These are phyloP conservation scores for Breynia disticha DNA, from an alignment of 441 rosid genomes.

Conservation along the genomic window DNA sequence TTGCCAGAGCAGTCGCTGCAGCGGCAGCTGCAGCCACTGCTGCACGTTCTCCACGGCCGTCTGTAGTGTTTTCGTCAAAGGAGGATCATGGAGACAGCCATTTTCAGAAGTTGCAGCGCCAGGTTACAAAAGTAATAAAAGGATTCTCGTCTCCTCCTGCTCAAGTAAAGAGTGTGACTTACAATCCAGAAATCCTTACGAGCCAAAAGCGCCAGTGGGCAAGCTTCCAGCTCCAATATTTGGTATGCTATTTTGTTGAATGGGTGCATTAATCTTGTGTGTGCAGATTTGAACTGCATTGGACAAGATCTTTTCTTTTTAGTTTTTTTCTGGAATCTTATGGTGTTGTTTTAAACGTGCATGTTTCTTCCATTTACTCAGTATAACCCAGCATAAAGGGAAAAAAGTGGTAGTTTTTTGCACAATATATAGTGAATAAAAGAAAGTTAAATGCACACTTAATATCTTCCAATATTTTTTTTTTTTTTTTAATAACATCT, in stretches of 20 bases:
- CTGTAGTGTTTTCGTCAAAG: slow-evolving; percentile 65
- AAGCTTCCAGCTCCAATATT: slow-evolving; percentile 66
- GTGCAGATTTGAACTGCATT: not conserved
- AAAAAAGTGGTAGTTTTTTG: too few relatives aligned
- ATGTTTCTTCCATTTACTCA: not conserved
- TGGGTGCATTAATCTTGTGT: slow-evolving; percentile 3
- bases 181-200: slow-evolving; percentile 92
- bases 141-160: slow-evolving; percentile 61
- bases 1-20: slow-evolving; percentile 69
- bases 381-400: too few relatives aligned
- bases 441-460: too few relatives aligned
- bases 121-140: slow-evolving; percentile 50
- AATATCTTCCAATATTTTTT: not conserved
- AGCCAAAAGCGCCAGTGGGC: slow-evolving; percentile 99
- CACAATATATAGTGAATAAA: too few relatives aligned
- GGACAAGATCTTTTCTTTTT: not conserved
- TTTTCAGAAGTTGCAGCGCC: slow-evolving; percentile 66
- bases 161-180: slow-evolving; percentile 41
- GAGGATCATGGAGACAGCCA: slow-evolving; percentile 56
- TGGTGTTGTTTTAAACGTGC: too few relatives aligned
- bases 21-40: slow-evolving; percentile 60
- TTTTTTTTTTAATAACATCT: not conserved
- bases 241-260: slow-evolving; percentile 39
- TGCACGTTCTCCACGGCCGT: slow-evolving; percentile 63
- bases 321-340: not conserved